phyloP scores from a whole-genome alignment of 495 filamentous ascomycete genomes.

The Xylaria cubensis region DNA sequence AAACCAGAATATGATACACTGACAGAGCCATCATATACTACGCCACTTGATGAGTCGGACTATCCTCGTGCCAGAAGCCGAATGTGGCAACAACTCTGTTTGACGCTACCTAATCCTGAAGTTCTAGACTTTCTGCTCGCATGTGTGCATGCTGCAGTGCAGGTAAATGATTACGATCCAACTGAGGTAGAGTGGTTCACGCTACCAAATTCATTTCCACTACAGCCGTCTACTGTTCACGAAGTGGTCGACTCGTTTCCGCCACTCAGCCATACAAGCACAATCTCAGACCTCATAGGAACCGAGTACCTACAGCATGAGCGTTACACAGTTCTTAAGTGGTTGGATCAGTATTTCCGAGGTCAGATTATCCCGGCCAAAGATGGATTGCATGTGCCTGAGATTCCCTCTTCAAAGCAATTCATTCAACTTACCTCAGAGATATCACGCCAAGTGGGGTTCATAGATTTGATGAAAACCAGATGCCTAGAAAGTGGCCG shows the following conservation, averaged over 20 bases:
- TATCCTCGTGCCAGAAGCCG: background rate
- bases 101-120: background rate
- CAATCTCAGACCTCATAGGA: background rate
- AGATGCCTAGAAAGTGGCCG: background rate
- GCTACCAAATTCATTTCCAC: background rate
- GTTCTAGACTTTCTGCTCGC: background rate
- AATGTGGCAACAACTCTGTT: background rate
- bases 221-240: background rate
- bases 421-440: background rate
- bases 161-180: background rate
- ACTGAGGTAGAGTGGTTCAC: background rate
- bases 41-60: background rate
- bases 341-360: background rate
- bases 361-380: background rate
- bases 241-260: background rate
- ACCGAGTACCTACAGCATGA: background rate
- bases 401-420: background rate
- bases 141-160: background rate
- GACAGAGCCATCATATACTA: background rate
- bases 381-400: background rate
- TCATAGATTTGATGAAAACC: background rate
- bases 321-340: background rate
- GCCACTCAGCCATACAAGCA: background rate
- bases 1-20: background rate
- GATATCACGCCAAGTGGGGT: background rate